Base-by-base conservation (phyloP, 208 protist genomes). In the Crithidia brevicula region DNA sequence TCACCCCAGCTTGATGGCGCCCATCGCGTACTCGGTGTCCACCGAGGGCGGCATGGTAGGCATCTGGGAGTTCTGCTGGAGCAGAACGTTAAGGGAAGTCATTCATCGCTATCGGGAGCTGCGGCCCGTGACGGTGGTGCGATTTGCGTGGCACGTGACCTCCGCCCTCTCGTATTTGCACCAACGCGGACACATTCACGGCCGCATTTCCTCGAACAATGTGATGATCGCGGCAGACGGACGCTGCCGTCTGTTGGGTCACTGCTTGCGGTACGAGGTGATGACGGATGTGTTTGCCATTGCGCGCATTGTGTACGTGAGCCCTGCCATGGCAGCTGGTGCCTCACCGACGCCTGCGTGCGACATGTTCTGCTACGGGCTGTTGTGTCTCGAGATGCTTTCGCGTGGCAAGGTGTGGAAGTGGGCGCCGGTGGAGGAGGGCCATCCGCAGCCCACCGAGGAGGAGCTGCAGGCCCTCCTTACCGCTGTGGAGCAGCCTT, bases 161-260 rank as follows among this genome's bases (percentile, higher is more conserved):
- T 50, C 67, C 15, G 83, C 69, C 20, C 74, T 94, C 1, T 68
- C 49, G 15, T 90, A 88, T 66, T 51, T 94, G 1, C 89, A 92
- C 63, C 36, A 34, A 0, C 28, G 74, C 40, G 78, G 81, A 16
- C 61, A 89, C 34, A 65, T 83, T 13, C 89, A 94, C 68, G 86
- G 89, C n/a, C 60, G 74, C 43, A 36, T 94, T 27, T 81, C 79
- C 30, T 83, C 85, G 8, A 56, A 81, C 49, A 91, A 91, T 57
- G 66, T 91, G 8, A 71, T 91, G 9, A 62, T 92, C 0, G 74
- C 75, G 15, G 76, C 64, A 16, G 78, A 86, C 51, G 85, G 89
- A 5, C 58, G 73, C 33, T 90, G 84, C 73, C 90, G 90, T 63
- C 74, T 94, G 18, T 69, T 54, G 0, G 84, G 91, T 30, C 81